Evolutionary conservation across 306 rosid genomes (phyloP).

Genomic region (Vigna hirtella): DNA sequence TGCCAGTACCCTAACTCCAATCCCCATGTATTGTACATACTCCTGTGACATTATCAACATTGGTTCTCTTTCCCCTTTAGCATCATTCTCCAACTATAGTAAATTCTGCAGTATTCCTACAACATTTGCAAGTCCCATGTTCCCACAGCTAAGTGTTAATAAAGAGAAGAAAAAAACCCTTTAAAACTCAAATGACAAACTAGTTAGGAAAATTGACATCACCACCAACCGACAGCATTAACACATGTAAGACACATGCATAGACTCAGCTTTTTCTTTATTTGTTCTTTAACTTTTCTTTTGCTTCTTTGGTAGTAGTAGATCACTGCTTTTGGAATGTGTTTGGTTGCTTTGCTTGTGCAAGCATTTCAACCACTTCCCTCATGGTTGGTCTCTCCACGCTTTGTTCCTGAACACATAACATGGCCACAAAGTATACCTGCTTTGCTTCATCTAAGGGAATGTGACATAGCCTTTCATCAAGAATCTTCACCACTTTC

Average conservation of each 20-base stretch:
- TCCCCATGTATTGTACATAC: slow-evolving; percentile 39
- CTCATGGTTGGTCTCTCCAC: slow-evolving; percentile 95
- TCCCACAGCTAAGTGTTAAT: slow-evolving; percentile 23
- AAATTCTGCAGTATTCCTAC: slow-evolving; percentile 27
- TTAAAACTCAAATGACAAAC: slow-evolving; percentile 36
- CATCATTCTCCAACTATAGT: slow-evolving; percentile 37
- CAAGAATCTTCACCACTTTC: slow-evolving; percentile 67
- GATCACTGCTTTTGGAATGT: slow-evolving; percentile 61
- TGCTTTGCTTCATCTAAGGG: slow-evolving; percentile 82
- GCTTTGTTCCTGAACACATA: slow-evolving; percentile 82
- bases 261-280: slow-evolving; percentile 26
- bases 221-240: slow-evolving; percentile 29
- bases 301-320: not conserved
- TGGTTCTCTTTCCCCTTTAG: not conserved
- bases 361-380: slow-evolving; percentile 93
- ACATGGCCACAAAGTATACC: slow-evolving; percentile 81
- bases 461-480: slow-evolving; percentile 55
- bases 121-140: slow-evolving; percentile 9
- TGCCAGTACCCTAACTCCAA: slow-evolving; percentile 11
- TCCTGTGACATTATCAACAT: slow-evolving; percentile 23
- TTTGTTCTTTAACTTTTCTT: not conserved
- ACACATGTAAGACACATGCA: slow-evolving; percentile 33
- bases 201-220: slow-evolving; percentile 39
- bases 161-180: not conserved
- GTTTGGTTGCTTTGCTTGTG: slow-evolving; percentile 76